phyloP scores from a whole-genome alignment of 495 filamentous ascomycete species.

The Penicillium cataractarum region DNA sequence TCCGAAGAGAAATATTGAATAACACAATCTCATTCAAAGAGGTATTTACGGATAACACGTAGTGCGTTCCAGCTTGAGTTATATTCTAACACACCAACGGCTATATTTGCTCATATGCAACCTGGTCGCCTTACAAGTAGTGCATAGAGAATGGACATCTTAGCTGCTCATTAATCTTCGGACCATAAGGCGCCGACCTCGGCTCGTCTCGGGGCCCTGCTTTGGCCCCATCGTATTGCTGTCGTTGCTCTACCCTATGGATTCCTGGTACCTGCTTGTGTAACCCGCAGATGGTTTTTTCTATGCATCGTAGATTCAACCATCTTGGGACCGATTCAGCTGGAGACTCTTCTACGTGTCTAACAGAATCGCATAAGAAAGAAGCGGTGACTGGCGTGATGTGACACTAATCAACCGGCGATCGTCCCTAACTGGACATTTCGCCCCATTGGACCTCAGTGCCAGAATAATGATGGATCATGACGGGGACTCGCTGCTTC shows the following conservation, averaged over 20 bases:
- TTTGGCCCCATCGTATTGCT: background rate
- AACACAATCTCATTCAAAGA: background rate
- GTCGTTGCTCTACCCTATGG: background rate
- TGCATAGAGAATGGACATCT: background rate
- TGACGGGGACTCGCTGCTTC: background rate
- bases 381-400: background rate
- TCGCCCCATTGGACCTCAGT: background rate
- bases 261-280: background rate
- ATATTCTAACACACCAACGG: background rate
- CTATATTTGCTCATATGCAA: background rate
- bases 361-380: background rate
- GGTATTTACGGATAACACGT: background rate
- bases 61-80: too few species aligned
- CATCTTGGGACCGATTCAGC: background rate
- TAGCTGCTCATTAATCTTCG: background rate
- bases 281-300: background rate
- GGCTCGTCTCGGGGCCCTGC: background rate
- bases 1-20: background rate
- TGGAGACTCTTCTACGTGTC: background rate
- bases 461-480: background rate
- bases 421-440: background rate
- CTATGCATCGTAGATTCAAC: background rate
- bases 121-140: background rate
- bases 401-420: background rate
- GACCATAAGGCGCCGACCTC: background rate